These are phyloP conservation scores for Rhodotorula sp. DNA, from an alignment of 1,284 basidiomycete genomes.

Conservation along the genomic window DNA sequence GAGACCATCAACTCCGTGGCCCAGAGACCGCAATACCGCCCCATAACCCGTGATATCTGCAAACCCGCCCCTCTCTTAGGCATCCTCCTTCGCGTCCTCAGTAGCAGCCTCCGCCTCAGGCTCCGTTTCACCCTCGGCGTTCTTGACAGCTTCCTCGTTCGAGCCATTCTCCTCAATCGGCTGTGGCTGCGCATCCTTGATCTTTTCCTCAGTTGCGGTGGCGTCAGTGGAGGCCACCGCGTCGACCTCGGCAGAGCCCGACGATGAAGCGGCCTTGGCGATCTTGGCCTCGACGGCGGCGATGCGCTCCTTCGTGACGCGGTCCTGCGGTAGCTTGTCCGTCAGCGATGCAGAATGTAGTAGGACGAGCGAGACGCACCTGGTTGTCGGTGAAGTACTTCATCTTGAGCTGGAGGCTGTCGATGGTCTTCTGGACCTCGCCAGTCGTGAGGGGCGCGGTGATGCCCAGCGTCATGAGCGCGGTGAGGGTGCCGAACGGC, in stretches of 20 bases:
- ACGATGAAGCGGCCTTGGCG: not conserved
- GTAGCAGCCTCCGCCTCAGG: not conserved
- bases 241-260: conserved; percentile 7
- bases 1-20: no score
- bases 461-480: conserved; percentile 84
- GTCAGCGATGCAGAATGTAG: not conserved
- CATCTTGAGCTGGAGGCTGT: conserved; percentile 91
- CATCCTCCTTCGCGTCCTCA: conserved; percentile 1
- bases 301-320: conserved; percentile 63
- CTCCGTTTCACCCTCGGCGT: conserved; percentile 3
- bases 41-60: not conserved
- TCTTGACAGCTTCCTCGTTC: conserved; percentile 13
- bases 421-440: conserved; percentile 80
- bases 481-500: conserved; percentile 79
- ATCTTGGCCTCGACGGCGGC: conserved; percentile 38
- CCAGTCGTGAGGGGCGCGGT: conserved; percentile 75
- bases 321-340: conserved; percentile 28
- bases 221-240: conserved; percentile 15
- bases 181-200: conserved; percentile 20
- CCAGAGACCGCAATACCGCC: no score
- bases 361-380: conserved; percentile 48
- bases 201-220: conserved; percentile 10
- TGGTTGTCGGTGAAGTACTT: conserved; percentile 80
- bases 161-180: conserved; percentile 13
- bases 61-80: not conserved